Base-by-base conservation (phyloP, 306 rosid genomes). In the Boehmeria nivea region DNA sequence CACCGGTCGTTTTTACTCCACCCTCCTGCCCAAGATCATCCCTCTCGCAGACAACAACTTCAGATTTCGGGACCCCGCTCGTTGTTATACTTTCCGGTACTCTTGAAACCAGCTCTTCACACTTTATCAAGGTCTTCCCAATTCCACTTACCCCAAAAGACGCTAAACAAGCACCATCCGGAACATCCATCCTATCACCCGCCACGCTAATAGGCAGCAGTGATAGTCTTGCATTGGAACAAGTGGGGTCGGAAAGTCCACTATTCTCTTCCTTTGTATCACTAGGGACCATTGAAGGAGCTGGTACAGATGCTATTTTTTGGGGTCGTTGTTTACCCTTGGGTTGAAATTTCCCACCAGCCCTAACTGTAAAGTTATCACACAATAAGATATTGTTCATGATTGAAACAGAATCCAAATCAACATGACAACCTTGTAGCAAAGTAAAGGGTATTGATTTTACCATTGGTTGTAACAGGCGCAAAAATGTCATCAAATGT, bases 331-430 rank as follows among this genome's bases (percentile, higher is more conserved):
- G 74, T 81, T 81, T 86, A 36, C 61, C 71, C 67, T 81, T 86
- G 4, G 95, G 95, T 53, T 60, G 66, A 76, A 80, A 86, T 59
- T 61, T 86, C 15, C 63, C 43, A 49, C 85, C 75, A 13, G 63
- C 63, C 17, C 75, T 67, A 34, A 53, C 90, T 83, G 76, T 51
- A 59, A 68, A 65, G 14, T 24, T 11, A n/a, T 1, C 15, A 40
- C n/a, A 40, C 45, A 40, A 33, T 33, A n/a, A n/a, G n/a, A n/a
- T n/a, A n/a, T n/a, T n/a, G n/a, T n/a, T n/a, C n/a, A n/a, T n/a
- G n/a, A n/a, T n/a, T 10, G 36, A 31, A 6, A 31, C 36, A 31
- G 5, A 4, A 31, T 31, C 5, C 9, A 2, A 6, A 2, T 4
- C 5, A 47, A 24, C 17, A 47, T 27, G 33, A 36, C 42, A 39